Percentiles rank a stretch among this genome's conserved stretches.
Evolutionary conservation across 2,329 filamentous ascomycete genomes (phyloP).

Genomic region (Cladophialophora psammophila): DNA sequence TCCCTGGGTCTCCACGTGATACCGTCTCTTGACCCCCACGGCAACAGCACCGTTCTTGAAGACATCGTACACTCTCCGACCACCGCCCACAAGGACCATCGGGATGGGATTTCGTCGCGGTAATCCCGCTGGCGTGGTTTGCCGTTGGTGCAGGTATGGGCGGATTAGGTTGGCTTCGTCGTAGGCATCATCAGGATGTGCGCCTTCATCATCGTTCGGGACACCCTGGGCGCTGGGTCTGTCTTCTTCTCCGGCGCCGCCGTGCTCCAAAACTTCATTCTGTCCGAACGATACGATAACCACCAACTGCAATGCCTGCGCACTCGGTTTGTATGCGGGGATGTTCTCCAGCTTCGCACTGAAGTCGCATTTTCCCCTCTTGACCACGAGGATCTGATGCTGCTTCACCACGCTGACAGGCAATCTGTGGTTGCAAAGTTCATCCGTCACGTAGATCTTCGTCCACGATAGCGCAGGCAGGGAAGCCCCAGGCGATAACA

Average conservation of each 20-base stretch:
- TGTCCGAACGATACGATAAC: conserved; percentile 74
- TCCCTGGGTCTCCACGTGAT: conserved; percentile 81
- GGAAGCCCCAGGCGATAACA: conserved; percentile 42
- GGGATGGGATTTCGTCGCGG: conserved; percentile 75
- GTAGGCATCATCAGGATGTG: conserved; percentile 37
- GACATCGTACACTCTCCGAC: conserved; percentile 68
- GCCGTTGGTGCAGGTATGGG: conserved; percentile 77
- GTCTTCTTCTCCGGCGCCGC: conserved; percentile 30
- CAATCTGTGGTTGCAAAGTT: conserved; percentile 68
- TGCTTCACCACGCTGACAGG: conserved; percentile 58
- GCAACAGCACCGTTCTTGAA: conserved; percentile 67
- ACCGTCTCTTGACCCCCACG: conserved; percentile 78
- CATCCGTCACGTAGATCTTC: conserved; percentile 73
- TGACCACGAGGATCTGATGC: conserved; percentile 81
- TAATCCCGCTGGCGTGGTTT: conserved; percentile 74
- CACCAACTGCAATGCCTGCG: conserved; percentile 75
- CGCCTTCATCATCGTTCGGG: background rate
- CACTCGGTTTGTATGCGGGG: conserved; percentile 73
- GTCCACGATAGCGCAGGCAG: conserved; percentile 68
- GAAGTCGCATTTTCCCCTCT: conserved; percentile 84
- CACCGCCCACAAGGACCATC: conserved; percentile 82
- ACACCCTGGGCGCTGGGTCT: conserved; percentile 42
- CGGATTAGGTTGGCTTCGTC: conserved; percentile 58
- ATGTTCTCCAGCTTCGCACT: conserved; percentile 82
- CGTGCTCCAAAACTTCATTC: conserved; percentile 42